Percentiles rank a stretch among this genome's conserved stretches.
These are phyloP conservation scores for Aspergillus sp. DNA, from an alignment of 2,329 filamentous ascomycete species.

Conservation along the genomic window DNA sequence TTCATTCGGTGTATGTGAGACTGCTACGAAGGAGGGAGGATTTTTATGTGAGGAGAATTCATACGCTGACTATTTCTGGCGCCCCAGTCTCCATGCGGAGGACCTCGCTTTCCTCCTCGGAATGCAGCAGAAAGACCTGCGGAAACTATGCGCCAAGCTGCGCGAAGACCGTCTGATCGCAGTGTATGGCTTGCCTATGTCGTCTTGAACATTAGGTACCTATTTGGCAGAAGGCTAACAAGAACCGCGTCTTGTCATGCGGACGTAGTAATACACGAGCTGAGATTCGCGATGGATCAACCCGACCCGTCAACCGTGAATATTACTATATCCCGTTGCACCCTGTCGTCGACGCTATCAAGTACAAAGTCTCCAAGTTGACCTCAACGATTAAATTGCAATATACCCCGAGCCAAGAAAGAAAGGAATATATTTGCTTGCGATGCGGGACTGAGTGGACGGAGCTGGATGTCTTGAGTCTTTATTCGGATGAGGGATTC, in stretches of 20 bases:
- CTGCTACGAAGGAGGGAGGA: background rate
- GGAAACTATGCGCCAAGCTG: slow-evolving; percentile 82
- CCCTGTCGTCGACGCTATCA: slow-evolving; percentile 91
- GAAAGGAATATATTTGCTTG: slow-evolving; percentile 86
- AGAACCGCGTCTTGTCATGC: background rate
- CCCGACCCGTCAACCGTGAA: slow-evolving; percentile 78
- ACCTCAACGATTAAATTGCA: slow-evolving; percentile 85
- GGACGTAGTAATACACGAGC: slow-evolving; percentile 64
- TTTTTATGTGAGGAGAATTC: background rate
- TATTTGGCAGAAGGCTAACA: slow-evolving; percentile 6
- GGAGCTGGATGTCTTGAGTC: slow-evolving; percentile 81
- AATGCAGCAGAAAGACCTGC: slow-evolving; percentile 88
- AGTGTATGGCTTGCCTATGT: slow-evolving; percentile 57
- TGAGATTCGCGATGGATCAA: slow-evolving; percentile 77
- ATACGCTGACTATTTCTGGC: background rate
- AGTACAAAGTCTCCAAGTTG: slow-evolving; percentile 86
- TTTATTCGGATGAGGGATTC: slow-evolving; percentile 68
- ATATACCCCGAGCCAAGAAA: slow-evolving; percentile 75
- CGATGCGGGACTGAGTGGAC: slow-evolving; percentile 86
- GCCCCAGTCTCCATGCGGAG: slow-evolving; percentile 69
- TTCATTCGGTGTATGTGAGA: slow-evolving; percentile 63
- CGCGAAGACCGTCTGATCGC: slow-evolving; percentile 82
- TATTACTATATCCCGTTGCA: slow-evolving; percentile 98
- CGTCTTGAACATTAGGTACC: background rate
- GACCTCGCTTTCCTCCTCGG: slow-evolving; percentile 84